phyloP scores from a whole-genome alignment of 75 land plant species.

The Pinus tabuliformis region DNA sequence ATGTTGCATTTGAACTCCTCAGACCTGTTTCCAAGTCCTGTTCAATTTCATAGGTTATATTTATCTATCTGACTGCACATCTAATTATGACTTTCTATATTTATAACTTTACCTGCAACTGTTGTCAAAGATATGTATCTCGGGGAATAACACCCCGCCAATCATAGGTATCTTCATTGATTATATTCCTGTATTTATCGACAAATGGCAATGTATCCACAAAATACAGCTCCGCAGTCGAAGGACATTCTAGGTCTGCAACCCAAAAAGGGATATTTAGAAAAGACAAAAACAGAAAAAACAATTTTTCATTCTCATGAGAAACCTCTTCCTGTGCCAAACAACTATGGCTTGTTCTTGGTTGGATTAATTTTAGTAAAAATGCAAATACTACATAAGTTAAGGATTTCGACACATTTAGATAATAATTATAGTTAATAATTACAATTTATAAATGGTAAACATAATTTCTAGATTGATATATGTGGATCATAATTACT shows the following conservation, averaged over 20 bases:
- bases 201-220: constrained; percentile 48
- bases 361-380: too few species aligned
- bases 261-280: background rate
- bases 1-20: constrained; percentile 60
- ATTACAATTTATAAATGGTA: too few species aligned
- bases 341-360: too few species aligned
- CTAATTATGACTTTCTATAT: background rate
- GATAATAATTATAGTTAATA: too few species aligned
- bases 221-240: constrained; percentile 41
- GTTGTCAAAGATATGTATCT: constrained; percentile 18
- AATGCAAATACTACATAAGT: too few species aligned
- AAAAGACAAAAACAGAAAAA: too few species aligned
- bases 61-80: background rate
- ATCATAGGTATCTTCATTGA: constrained; percentile 19
- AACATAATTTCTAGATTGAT: too few species aligned
- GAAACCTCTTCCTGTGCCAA: too few species aligned
- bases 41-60: background rate
- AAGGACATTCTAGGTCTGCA: constrained; percentile 12
- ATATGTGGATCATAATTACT: too few species aligned
- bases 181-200: constrained; percentile 31
- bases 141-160: constrained; percentile 49
- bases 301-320: too few species aligned
- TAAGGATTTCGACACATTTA: too few species aligned
- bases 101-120: constrained; percentile 24
- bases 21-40: constrained; percentile 70